Percentiles rank a stretch among this genome's conserved stretches.
phyloP scores from a whole-genome alignment of 2,329 filamentous ascomycete genomes.

The Aspergillus puulaauensis region DNA sequence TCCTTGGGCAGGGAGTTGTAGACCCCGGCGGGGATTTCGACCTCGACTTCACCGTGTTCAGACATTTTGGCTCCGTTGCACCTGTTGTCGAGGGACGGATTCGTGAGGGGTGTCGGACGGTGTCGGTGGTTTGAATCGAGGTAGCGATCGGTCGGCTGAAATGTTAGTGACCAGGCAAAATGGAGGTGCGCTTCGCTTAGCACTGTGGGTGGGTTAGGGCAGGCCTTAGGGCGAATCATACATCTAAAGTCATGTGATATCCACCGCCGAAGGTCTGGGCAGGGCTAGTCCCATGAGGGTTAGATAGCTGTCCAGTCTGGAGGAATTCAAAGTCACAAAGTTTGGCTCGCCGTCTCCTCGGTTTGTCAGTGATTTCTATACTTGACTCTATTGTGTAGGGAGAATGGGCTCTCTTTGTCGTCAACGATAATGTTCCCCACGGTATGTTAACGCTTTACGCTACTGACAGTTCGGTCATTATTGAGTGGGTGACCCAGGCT shows the following conservation, averaged over 20 bases:
- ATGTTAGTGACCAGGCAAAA: slow-evolving; percentile 37
- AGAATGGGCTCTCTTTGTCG: background rate
- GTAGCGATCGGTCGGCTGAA: slow-evolving; percentile 37
- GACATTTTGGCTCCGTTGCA: slow-evolving; percentile 68
- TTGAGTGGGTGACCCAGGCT: too few relatives aligned
- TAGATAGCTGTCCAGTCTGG: background rate
- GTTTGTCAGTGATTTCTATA: background rate
- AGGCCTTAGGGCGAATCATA: slow-evolving; percentile 27
- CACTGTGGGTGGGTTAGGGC: slow-evolving; percentile 42
- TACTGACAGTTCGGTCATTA: too few relatives aligned
- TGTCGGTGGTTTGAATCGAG: slow-evolving; percentile 36
- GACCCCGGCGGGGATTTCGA: slow-evolving; percentile 69
- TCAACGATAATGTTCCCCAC: background rate
- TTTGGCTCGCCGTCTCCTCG: background rate
- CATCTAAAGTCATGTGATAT: slow-evolving; percentile 23
- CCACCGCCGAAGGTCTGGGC: background rate
- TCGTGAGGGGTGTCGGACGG: slow-evolving; percentile 31
- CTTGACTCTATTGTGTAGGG: too few relatives aligned
- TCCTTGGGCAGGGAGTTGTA: slow-evolving; percentile 90
- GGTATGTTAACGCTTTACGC: too few relatives aligned
- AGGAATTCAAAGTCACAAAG: background rate
- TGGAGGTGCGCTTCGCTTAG: slow-evolving; percentile 46
- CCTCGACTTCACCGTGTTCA: slow-evolving; percentile 92
- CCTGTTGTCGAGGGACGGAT: slow-evolving; percentile 40
- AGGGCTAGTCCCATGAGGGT: slow-evolving; percentile 5